These are phyloP conservation scores for Boletus insuetus DNA, from an alignment of 768 basidiomycete species.

Conservation along the genomic window DNA sequence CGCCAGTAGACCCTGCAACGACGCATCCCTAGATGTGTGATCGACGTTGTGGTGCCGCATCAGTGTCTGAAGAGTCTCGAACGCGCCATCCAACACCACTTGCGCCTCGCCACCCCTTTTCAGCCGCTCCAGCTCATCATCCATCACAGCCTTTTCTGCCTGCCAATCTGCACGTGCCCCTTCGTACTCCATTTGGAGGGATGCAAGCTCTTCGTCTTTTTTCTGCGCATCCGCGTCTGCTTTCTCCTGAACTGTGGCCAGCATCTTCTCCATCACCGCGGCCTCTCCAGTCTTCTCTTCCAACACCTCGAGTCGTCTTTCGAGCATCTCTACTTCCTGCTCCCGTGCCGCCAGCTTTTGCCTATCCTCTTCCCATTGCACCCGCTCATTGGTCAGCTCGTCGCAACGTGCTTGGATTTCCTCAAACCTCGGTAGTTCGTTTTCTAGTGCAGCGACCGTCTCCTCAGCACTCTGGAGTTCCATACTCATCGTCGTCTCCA, in stretches of 20 bases:
- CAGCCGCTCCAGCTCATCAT: conserved; percentile 49
- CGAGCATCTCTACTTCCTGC: conserved; percentile 37
- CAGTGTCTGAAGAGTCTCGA: conserved; percentile 47
- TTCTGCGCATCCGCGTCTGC: conserved; percentile 39
- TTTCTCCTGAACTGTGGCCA: conserved; percentile 35
- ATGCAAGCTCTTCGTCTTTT: conserved; percentile 38
- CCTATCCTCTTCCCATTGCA: conserved; percentile 50
- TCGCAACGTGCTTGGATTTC: conserved; percentile 47
- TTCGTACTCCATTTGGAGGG: conserved; percentile 40
- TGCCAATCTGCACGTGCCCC: conserved; percentile 51
- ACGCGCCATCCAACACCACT: conserved; percentile 51
- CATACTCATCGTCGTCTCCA: conserved; percentile 61
- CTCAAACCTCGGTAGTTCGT: conserved; percentile 51
- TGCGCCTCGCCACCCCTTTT: conserved; percentile 39
- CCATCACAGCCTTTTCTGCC: conserved; percentile 44
- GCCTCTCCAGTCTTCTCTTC: conserved; percentile 43
- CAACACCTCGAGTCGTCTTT: conserved; percentile 41
- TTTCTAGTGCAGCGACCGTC: conserved; percentile 54
- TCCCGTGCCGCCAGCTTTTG: conserved; percentile 36
- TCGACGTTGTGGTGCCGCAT: conserved; percentile 57
- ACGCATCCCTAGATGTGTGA: conserved; percentile 46
- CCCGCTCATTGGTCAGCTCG: conserved; percentile 47
- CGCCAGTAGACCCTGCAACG: conserved; percentile 46
- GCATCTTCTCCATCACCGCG: conserved; percentile 38
- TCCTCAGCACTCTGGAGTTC: conserved; percentile 70